These are phyloP conservation scores for Cenococcum geophilum DNA, from an alignment of 495 filamentous ascomycete species.

Conservation along the genomic window DNA sequence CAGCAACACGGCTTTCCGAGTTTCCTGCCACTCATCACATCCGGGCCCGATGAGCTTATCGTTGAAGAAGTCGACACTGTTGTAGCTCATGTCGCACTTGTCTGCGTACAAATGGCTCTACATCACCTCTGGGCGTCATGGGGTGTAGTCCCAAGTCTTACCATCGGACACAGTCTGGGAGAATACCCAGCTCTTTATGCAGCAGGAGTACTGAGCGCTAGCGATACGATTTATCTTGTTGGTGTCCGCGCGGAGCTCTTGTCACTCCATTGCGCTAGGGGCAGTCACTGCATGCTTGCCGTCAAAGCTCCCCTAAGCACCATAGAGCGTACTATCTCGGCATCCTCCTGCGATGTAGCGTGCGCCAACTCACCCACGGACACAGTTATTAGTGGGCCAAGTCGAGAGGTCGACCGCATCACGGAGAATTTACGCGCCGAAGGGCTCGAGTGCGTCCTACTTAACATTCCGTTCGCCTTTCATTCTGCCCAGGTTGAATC, in stretches of 20 bases:
- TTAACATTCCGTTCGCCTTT: constrained; percentile 24
- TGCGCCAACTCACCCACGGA: constrained; percentile 37
- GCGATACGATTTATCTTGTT: constrained; percentile 25
- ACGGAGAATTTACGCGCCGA: constrained; percentile 15
- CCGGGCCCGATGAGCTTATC: background rate
- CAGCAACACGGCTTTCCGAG: constrained; percentile 10
- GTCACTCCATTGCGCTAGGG: constrained; percentile 10
- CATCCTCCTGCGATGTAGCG: constrained; percentile 32
- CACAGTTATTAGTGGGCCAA: constrained; percentile 37
- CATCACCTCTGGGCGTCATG: constrained; percentile 34
- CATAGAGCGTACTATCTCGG: background rate
- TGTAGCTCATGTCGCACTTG: constrained; percentile 34
- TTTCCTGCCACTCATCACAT: constrained; percentile 12
- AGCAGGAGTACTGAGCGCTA: constrained; percentile 25
- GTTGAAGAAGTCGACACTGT: background rate
- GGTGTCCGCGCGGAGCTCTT: constrained; percentile 24
- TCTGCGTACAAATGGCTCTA: constrained; percentile 38
- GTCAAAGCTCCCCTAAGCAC: constrained; percentile 13
- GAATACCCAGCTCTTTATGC: constrained; percentile 31
- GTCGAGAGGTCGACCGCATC: constrained; percentile 18
- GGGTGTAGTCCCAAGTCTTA: constrained; percentile 33
- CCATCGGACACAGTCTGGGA: constrained; percentile 37
- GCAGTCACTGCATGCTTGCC: constrained; percentile 34
- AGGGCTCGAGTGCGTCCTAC: constrained; percentile 39
- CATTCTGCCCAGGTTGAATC: constrained; percentile 12